phyloP scores from a whole-genome alignment of 2,329 filamentous ascomycete species.

The Colletotrichum spaethianum region DNA sequence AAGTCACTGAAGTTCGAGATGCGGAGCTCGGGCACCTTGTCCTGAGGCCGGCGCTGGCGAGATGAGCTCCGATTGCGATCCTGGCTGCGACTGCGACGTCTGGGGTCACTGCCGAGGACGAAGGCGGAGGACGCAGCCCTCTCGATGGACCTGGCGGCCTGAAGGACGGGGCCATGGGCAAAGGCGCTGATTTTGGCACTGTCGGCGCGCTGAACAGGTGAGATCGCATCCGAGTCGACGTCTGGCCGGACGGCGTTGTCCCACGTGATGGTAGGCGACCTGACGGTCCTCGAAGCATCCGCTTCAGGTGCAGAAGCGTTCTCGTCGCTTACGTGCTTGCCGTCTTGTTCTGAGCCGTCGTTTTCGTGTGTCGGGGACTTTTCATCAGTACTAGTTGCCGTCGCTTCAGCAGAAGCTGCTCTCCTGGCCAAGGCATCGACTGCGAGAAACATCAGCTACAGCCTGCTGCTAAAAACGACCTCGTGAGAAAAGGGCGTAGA shows the following conservation, averaged over 20 bases:
- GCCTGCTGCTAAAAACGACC: too few species aligned
- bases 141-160: slow-evolving; percentile 39
- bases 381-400: too few species aligned
- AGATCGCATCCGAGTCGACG: not conserved
- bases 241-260: not conserved
- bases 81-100: too few species aligned
- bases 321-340: too few species aligned
- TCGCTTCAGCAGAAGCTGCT: too few species aligned
- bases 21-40: slow-evolving; percentile 33
- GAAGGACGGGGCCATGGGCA: not conserved
- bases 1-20: slow-evolving; percentile 63
- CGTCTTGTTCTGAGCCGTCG: too few species aligned
- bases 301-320: not conserved
- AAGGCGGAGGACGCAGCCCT: slow-evolving; percentile 33
- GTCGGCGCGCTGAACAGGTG: slow-evolving; percentile 2
- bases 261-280: slow-evolving; percentile 11
- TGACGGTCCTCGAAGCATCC: not conserved
- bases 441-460: not conserved
- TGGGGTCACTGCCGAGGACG: slow-evolving; percentile 8
- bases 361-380: too few species aligned
- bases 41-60: slow-evolving; percentile 44
- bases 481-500: slow-evolving; percentile 46
- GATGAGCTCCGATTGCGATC: slow-evolving; percentile 44
- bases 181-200: not conserved
- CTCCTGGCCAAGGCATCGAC: too few species aligned